Percentiles rank a stretch among this genome's conserved stretches.
Evolutionary conservation across 352 stramenopile genomes (phyloP).

Genomic region (Phytophthora syringae): DNA sequence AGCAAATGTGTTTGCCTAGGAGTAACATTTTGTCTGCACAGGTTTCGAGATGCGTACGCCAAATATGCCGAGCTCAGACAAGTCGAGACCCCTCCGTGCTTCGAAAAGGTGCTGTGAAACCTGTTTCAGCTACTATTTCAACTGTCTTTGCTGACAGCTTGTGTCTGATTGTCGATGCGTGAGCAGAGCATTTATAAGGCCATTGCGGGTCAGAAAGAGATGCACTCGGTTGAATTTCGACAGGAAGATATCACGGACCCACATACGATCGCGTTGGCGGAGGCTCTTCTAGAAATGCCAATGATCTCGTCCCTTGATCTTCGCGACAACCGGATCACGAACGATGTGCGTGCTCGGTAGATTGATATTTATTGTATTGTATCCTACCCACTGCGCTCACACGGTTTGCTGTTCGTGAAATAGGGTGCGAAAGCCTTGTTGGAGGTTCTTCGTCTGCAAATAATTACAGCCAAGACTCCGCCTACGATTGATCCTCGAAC

Average conservation of each 20-base stretch:
- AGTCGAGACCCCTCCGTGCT: slow-evolving; percentile 70
- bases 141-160: not conserved
- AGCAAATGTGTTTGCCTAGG: not conserved
- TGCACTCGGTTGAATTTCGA: slow-evolving; percentile 75
- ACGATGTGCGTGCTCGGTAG: slow-evolving; percentile 57
- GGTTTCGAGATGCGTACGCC: slow-evolving; percentile 76
- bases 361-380: not conserved
- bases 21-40: slow-evolving; percentile 16
- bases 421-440: slow-evolving; percentile 75
- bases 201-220: slow-evolving; percentile 83
- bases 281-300: slow-evolving; percentile 78
- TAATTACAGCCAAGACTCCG: slow-evolving; percentile 73
- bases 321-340: slow-evolving; percentile 80
- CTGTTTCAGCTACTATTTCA: not conserved
- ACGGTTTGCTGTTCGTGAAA: not conserved
- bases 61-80: slow-evolving; percentile 63
- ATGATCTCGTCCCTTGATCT: slow-evolving; percentile 81
- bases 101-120: slow-evolving; percentile 54
- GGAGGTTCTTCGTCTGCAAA: slow-evolving; percentile 80
- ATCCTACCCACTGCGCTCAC: not conserved
- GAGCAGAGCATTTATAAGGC: slow-evolving; percentile 86
- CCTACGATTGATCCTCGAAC: slow-evolving; percentile 56
- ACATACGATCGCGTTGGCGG: slow-evolving; percentile 78
- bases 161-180: not conserved
- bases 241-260: slow-evolving; percentile 84